Conservation (phyloP, 345 rosid genomes). For the Syzygium oleosum region DNA sequence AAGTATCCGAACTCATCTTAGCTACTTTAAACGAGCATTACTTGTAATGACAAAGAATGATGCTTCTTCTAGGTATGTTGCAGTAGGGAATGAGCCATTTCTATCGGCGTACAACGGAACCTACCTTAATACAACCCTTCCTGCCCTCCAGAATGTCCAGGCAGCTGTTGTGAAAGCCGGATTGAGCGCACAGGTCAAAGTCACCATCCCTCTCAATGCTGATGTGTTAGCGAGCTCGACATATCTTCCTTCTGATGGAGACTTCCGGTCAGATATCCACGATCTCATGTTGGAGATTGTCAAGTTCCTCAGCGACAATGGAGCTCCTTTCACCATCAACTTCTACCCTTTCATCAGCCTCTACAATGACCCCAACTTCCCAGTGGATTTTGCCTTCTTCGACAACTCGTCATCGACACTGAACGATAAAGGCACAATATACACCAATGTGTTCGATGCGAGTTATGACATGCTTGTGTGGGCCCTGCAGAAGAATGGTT, state of each 20-base stretch:
- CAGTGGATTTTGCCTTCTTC: constrained; percentile 81
- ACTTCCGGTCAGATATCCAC: constrained; percentile 76
- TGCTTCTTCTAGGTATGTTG: constrained; percentile 57
- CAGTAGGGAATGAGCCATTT: constrained; percentile 96
- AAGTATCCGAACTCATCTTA: neutral
- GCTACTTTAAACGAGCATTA: neutral
- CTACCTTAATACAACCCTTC: constrained; percentile 52
- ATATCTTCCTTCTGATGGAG: constrained; percentile 67
- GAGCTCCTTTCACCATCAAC: constrained; percentile 74
- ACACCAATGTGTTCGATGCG: constrained; percentile 83
- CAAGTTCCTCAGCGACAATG: constrained; percentile 56
- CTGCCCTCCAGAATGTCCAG: constrained; percentile 76
- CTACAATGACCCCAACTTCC: constrained; percentile 60
- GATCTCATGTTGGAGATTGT: constrained; percentile 64
- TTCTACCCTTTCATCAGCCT: constrained; percentile 94
- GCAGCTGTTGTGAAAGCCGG: constrained; percentile 75
- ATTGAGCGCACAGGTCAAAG: constrained; percentile 64
- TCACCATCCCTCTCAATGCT: constrained; percentile 74
- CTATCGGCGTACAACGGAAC: constrained; percentile 67
- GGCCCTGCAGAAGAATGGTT: constrained; percentile 88
- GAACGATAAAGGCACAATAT: constrained; percentile 53
- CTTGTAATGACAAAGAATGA: neutral
- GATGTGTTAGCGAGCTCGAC: constrained; percentile 57
- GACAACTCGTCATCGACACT: constrained; percentile 49
- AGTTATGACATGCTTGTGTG: constrained; percentile 74